Percentiles rank a stretch among this genome's conserved stretches.
Conservation (phyloP, 176 grass and related monocot species). For the Thalia dealbata region DNA sequence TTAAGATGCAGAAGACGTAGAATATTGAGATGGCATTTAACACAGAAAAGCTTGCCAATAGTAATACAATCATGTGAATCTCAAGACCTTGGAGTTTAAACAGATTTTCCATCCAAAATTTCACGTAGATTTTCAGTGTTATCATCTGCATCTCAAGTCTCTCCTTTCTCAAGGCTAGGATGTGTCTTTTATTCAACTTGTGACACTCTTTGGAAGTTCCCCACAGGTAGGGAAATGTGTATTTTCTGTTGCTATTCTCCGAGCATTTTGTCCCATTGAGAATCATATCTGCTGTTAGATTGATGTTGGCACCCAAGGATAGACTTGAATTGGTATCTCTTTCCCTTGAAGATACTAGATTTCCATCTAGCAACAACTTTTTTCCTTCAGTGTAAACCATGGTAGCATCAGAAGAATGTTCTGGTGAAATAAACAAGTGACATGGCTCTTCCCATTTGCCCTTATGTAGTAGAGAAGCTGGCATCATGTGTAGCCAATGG, state of each 20-base stretch:
- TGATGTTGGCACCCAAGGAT: slow-evolving; percentile 25
- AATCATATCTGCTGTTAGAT: slow-evolving; percentile 33
- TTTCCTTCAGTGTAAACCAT: slow-evolving; percentile 27
- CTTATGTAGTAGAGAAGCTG: slow-evolving; percentile 50
- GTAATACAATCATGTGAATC: slow-evolving; percentile 88
- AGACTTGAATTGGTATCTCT: slow-evolving; percentile 33
- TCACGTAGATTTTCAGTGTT: slow-evolving; percentile 70
- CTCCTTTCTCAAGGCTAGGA: slow-evolving; percentile 65
- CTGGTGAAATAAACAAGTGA: slow-evolving; percentile 64
- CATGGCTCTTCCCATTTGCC: slow-evolving; percentile 94
- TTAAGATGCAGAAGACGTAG: slow-evolving; percentile 65
- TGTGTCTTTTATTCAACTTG: slow-evolving; percentile 78
- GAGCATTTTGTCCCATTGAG: slow-evolving; percentile 19
- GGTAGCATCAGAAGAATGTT: slow-evolving; percentile 26
- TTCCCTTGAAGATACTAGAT: slow-evolving; percentile 45
- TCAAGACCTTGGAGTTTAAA: slow-evolving; percentile 89
- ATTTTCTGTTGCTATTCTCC: slow-evolving; percentile 40
- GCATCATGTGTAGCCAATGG: slow-evolving; percentile 80
- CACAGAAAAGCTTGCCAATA: slow-evolving; percentile 86
- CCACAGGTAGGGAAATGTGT: slow-evolving; percentile 72
- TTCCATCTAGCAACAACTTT: slow-evolving; percentile 38
- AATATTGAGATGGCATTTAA: slow-evolving; percentile 83
- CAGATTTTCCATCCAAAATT: slow-evolving; percentile 96
- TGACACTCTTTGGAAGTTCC: slow-evolving; percentile 85
- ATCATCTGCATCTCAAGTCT: slow-evolving; percentile 82